A percentile compares a stretch with the other conserved stretches of the same genome.
These are phyloP conservation scores for Linnemannia hyalina DNA, from an alignment of 192 early-diverging fungal species.

Conservation along the genomic window DNA sequence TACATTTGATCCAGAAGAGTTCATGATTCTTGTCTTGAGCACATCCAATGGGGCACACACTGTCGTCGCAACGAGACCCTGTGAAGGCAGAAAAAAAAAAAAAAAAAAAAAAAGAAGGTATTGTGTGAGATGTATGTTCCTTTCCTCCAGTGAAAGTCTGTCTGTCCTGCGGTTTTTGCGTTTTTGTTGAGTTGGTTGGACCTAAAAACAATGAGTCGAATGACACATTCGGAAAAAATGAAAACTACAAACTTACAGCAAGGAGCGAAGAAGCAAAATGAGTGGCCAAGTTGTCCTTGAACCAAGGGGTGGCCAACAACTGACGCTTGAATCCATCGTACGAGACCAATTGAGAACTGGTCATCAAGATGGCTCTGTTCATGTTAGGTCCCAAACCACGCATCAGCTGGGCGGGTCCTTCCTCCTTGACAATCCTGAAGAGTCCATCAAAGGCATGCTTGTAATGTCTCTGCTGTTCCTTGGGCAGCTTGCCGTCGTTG, in stretches of 20 bases:
- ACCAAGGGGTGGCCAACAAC: conserved; percentile 69
- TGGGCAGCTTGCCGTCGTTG: conserved; percentile 80
- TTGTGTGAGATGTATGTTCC: background rate
- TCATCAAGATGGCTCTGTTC: conserved; percentile 91
- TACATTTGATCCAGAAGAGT: conserved; percentile 64
- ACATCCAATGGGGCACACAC: conserved; percentile 85
- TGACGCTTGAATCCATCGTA: conserved; percentile 86
- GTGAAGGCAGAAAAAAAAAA: background rate
- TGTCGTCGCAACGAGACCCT: conserved; percentile 82
- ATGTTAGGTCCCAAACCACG: conserved; percentile 93
- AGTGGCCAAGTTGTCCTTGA: conserved; percentile 72
- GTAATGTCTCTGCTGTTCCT: conserved; percentile 77
- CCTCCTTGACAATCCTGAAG: conserved; percentile 81
- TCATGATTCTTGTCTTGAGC: conserved; percentile 91
- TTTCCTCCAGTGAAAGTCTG: background rate
- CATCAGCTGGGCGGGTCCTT: conserved; percentile 83
- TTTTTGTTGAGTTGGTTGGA: background rate
- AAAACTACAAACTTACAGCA: conserved; percentile 64
- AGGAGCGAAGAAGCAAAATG: conserved; percentile 81
- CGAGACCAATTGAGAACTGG: conserved; percentile 74
- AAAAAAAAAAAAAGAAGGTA: background rate
- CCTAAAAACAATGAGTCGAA: background rate
- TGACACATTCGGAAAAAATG: conserved; percentile 13
- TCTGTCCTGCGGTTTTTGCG: background rate
- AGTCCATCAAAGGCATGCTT: conserved; percentile 80